phyloP scores from a whole-genome alignment of 257 asterid genomes.

The Ballota nigra region DNA sequence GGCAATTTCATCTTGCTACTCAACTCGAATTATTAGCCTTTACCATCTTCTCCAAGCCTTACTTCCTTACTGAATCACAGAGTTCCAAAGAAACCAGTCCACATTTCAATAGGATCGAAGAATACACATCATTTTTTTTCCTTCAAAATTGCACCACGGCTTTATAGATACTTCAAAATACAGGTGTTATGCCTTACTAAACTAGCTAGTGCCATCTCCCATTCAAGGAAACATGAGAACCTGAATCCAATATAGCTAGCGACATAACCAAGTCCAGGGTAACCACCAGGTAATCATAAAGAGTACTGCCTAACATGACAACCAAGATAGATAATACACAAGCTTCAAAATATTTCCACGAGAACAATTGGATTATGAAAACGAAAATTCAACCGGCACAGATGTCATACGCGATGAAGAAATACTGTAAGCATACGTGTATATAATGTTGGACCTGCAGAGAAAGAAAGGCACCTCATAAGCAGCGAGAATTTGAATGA shows the following conservation, averaged over 20 bases:
- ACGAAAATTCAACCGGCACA: conserved; percentile 2
- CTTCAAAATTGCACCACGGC: neutral
- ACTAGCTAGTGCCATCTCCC: neutral
- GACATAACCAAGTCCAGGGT: neutral
- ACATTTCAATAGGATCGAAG: neutral
- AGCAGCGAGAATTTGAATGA: conserved; percentile 81
- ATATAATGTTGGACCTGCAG: neutral
- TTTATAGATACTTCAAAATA: neutral
- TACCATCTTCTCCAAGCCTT: neutral
- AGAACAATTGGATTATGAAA: neutral
- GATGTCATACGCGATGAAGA: neutral
- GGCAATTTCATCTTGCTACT: neutral
- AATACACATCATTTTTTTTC: neutral
- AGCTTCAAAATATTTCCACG: neutral
- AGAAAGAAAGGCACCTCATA: conserved; percentile 59
- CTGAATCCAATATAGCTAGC: neutral
- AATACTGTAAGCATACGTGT: neutral
- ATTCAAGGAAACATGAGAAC: neutral
- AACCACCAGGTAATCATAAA: conserved; percentile 8
- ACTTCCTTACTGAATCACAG: conserved; percentile 2
- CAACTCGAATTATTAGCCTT: neutral
- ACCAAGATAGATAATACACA: neutral
- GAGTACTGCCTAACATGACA: neutral
- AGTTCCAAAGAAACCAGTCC: neutral
- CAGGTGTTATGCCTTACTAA: neutral